phyloP scores from a whole-genome alignment of 371 early-diverging fungal genomes.

The Syncephalastrum contaminatum region DNA sequence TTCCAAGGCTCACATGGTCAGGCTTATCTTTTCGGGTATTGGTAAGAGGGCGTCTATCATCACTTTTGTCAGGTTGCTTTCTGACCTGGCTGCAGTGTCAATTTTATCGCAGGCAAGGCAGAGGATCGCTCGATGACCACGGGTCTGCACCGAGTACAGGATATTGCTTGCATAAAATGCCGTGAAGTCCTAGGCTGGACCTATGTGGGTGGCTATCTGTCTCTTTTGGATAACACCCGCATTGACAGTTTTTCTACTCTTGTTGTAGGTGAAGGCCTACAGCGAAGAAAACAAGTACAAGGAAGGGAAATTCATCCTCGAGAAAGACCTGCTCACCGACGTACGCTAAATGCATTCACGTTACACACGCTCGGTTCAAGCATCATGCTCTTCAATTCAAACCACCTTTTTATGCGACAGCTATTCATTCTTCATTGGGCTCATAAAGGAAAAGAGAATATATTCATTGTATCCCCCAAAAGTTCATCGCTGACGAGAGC shows the following conservation, averaged over 20 bases:
- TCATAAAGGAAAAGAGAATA: too few species aligned
- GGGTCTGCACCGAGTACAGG: conserved; percentile 66
- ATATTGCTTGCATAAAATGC: conserved; percentile 63
- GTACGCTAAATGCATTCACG: conserved; percentile 9
- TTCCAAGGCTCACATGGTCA: conserved; percentile 69
- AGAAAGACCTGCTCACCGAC: conserved; percentile 34
- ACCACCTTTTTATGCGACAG: too few species aligned
- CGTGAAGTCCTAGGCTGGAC: conserved; percentile 68
- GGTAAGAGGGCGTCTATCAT: conserved; percentile 39
- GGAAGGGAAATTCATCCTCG: conserved; percentile 72
- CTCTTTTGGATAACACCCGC: too few species aligned
- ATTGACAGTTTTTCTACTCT: background rate
- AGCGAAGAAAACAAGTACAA: conserved; percentile 69
- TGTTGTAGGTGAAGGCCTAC: conserved; percentile 53
- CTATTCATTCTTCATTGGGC: too few species aligned
- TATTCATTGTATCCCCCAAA: too few species aligned
- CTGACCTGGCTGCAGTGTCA: conserved; percentile 43
- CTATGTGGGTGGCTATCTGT: conserved; percentile 48
- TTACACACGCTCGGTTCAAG: too few species aligned
- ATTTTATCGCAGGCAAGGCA: conserved; percentile 57
- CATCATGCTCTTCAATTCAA: too few species aligned
- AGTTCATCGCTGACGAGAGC: too few species aligned
- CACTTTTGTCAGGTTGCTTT: background rate
- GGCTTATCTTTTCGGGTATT: conserved; percentile 64
- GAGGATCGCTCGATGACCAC: conserved; percentile 69